Evolutionary conservation across 1,284 basidiomycete genomes (phyloP), one percentile per base, ranked within the genome.

Genomic region (Singerocomus rubriflavus): DNA sequence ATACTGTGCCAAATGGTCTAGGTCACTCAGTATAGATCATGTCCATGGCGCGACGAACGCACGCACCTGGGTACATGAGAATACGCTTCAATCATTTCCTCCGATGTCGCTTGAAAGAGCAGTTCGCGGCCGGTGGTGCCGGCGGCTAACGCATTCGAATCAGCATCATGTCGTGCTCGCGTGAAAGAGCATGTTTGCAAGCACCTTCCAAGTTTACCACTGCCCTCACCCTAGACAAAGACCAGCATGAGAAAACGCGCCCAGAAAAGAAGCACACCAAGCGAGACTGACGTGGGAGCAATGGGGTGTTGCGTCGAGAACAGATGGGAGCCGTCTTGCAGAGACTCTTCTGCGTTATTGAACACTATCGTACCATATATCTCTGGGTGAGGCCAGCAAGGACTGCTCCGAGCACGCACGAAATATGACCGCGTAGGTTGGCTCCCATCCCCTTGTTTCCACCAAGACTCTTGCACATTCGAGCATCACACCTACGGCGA

Each of bases 281-380:
- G 26, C 38, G 21, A 34, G 32, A 73, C 82, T 58, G 53, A 88
- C 89, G 82, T 88, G 17, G 79, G 64, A 8, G 85, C 83, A 36
- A 80, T 81, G 1, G 82, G 80, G 63, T 95, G 91, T 62, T 94
- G 90, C 0, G 91, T 96, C 8, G 92, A 85, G 68, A 88, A 97
- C 5, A 96, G 74, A 68, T 99, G 95, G 0, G 93, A 95, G 0
- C 91, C 95, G 63, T 98, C 95, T 68, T 97, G 94, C n/a, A 96
- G 70, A 0, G 86, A 89, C 63, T 96, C 93, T 66, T 99, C 95
- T 6, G 90, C 97, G 55, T 97, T 84, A 64, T 98, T 98, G 76
- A 97, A 98, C 54, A 98, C 91, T 93, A 41, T 56, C 6, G 38
- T 44, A 30, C 12, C 1, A 44, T 44, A 26, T 27, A 21, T 21